These are phyloP conservation scores for Didymella glomerata DNA, from an alignment of 2,329 filamentous ascomycete species.

Conservation along the genomic window DNA sequence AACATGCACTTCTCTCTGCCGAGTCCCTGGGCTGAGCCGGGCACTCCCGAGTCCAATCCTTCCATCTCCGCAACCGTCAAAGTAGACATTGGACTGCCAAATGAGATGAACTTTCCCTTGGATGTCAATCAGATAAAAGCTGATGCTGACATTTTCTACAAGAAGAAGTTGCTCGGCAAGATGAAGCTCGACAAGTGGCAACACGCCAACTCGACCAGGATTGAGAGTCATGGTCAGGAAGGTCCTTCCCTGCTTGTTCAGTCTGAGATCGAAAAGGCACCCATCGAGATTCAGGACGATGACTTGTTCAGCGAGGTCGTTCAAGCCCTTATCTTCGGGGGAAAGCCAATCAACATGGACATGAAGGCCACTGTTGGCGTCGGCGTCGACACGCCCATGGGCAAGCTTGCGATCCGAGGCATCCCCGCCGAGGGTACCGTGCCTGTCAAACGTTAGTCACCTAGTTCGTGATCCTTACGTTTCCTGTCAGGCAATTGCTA, in stretches of 20 bases:
- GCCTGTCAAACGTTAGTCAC: constrained; percentile 90
- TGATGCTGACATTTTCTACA: constrained; percentile 81
- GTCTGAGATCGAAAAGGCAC: constrained; percentile 78
- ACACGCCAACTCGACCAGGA: constrained; percentile 77
- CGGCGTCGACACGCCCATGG: constrained; percentile 81
- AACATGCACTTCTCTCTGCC: constrained; percentile 89
- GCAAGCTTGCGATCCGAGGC: constrained; percentile 79
- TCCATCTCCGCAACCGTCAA: constrained; percentile 84
- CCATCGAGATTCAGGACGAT: constrained; percentile 81
- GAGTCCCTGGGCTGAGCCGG: constrained; percentile 78
- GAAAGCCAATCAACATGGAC: constrained; percentile 71
- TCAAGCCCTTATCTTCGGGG: constrained; percentile 80
- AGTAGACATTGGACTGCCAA: constrained; percentile 79
- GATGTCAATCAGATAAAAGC: constrained; percentile 80
- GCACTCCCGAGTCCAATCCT: constrained; percentile 75
- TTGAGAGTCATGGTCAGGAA: constrained; percentile 65
- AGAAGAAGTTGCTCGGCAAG: constrained; percentile 78
- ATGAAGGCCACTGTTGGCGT: constrained; percentile 85
- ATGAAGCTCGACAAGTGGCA: constrained; percentile 86
- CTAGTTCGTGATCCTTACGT: constrained; percentile 56
- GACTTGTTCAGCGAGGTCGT: constrained; percentile 82
- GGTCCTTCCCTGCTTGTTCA: constrained; percentile 74
- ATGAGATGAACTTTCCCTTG: constrained; percentile 86
- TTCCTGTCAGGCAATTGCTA: constrained; percentile 38
- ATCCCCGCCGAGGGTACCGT: constrained; percentile 86